Percentiles rank a stretch among this genome's conserved stretches.
These are phyloP conservation scores for Parmelia sp. DNA, from an alignment of 495 filamentous ascomycete species.

Conservation along the genomic window DNA sequence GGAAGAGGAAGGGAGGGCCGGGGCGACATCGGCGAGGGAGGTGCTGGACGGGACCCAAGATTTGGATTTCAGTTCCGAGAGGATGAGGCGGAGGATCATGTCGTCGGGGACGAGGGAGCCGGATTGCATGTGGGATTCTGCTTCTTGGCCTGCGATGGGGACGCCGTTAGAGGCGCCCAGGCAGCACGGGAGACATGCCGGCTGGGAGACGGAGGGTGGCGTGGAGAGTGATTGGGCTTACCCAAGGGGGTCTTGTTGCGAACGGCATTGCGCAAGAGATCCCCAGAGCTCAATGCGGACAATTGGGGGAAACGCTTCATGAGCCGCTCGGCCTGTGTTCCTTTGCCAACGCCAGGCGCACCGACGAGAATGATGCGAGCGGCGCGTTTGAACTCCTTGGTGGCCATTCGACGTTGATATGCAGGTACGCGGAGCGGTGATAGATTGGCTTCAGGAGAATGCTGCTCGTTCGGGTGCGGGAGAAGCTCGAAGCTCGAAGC, in stretches of 20 bases:
- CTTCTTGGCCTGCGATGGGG: constrained; percentile 63
- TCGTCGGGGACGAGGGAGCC: constrained; percentile 91
- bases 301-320: constrained; percentile 81
- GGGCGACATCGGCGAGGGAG: constrained; percentile 32
- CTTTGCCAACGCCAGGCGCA: constrained; percentile 88
- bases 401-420: constrained; percentile 19
- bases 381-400: constrained; percentile 61
- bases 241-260: constrained; percentile 78
- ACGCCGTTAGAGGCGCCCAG: constrained; percentile 11
- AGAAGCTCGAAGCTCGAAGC: constrained; percentile 27
- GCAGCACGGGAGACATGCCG: neutral
- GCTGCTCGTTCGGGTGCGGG: constrained; percentile 20
- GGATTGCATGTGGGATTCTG: constrained; percentile 78
- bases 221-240: constrained; percentile 34
- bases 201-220: neutral
- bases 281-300: constrained; percentile 87
- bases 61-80: constrained; percentile 79
- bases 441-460: neutral
- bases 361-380: constrained; percentile 93
- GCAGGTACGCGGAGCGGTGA: constrained; percentile 11
- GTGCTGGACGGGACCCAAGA: constrained; percentile 64
- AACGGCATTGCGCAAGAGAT: constrained; percentile 87
- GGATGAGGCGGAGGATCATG: constrained; percentile 85
- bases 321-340: constrained; percentile 86
- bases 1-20: constrained; percentile 51